Evolutionary conservation across 2,329 filamentous ascomycete genomes (phyloP).

Genomic region (Fusarium tanahbumbuense): DNA sequence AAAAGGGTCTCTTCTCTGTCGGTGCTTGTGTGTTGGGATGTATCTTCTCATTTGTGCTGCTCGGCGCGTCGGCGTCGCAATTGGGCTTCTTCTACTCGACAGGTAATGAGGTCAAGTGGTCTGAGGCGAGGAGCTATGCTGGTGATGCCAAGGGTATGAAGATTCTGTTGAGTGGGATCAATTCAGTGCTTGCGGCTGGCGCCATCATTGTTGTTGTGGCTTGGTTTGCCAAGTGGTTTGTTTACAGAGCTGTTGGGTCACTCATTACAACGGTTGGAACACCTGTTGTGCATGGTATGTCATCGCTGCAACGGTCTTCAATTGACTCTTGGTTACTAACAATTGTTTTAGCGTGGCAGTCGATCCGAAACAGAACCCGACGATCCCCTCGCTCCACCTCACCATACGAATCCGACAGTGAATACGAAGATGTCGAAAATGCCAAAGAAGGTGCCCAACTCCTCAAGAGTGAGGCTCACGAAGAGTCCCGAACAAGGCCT

Average conservation of each 20-base stretch:
- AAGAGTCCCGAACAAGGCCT: slow-evolving; percentile 14
- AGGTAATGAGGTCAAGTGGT: slow-evolving; percentile 50
- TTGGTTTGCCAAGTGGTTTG: slow-evolving; percentile 42
- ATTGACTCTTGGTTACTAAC: slow-evolving; percentile 6
- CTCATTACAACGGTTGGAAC: slow-evolving; percentile 37
- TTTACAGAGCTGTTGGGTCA: slow-evolving; percentile 40
- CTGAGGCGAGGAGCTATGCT: slow-evolving; percentile 47
- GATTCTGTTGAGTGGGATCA: slow-evolving; percentile 48
- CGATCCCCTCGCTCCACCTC: slow-evolving; percentile 8
- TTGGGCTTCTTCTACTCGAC: slow-evolving; percentile 50
- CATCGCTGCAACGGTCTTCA: not conserved
- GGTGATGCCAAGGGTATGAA: slow-evolving; percentile 48
- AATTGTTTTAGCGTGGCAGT: slow-evolving; percentile 27
- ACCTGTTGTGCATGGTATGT: slow-evolving; percentile 40
- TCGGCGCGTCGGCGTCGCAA: slow-evolving; percentile 49
- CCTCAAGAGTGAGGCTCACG: slow-evolving; percentile 19
- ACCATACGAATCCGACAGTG: slow-evolving; percentile 35
- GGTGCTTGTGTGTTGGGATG: slow-evolving; percentile 40
- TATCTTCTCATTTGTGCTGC: slow-evolving; percentile 46
- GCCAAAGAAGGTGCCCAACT: slow-evolving; percentile 24
- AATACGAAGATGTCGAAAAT: slow-evolving; percentile 32
- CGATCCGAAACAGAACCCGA: slow-evolving; percentile 18
- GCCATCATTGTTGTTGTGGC: slow-evolving; percentile 40
- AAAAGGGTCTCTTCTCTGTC: slow-evolving; percentile 42
- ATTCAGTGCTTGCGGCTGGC: slow-evolving; percentile 40